phyloP scores from a whole-genome alignment of 805 yeast species.

The Teunomyces pallodes region DNA sequence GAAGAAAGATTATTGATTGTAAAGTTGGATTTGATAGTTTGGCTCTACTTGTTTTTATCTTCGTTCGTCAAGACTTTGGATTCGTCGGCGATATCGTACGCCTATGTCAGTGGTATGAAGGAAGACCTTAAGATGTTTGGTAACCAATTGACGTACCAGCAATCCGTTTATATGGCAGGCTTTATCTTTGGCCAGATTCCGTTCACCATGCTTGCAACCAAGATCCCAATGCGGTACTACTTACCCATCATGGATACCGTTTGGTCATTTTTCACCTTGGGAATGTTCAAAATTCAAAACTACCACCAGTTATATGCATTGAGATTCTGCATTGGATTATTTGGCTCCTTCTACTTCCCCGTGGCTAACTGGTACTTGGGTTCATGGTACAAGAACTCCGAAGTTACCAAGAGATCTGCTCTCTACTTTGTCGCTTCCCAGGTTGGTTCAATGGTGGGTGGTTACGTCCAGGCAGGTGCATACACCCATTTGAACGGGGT shows the following conservation, averaged over 20 bases:
- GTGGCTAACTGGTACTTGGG: conserved; percentile 31
- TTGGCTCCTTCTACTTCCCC: conserved; percentile 13
- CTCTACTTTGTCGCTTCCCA: conserved; percentile 6
- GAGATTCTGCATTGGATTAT: conserved; percentile 19
- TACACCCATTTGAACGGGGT: conserved; percentile 11
- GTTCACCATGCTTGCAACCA: conserved; percentile 20
- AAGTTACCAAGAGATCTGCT: conserved; percentile 9
- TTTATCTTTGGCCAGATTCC: conserved; percentile 23
- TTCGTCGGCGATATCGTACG: conserved; percentile 22
- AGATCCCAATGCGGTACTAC: conserved; percentile 20
- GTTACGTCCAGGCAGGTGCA: conserved; percentile 14
- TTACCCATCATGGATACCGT: conserved; percentile 17
- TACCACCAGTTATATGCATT: conserved; percentile 18
- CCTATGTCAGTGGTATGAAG: conserved; percentile 20
- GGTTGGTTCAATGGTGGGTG: conserved; percentile 12
- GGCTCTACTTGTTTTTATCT: conserved; percentile 21
- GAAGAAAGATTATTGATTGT: conserved; percentile 23
- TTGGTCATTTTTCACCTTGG: conserved; percentile 19
- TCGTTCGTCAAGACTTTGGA: conserved; percentile 25
- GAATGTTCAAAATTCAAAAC: conserved; percentile 14
- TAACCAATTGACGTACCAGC: conserved; percentile 21
- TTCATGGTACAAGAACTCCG: conserved; percentile 46
- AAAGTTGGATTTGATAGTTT: conserved; percentile 23
- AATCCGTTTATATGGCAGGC: conserved; percentile 19
- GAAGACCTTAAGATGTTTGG: conserved; percentile 18